Evolutionary conservation across 139 green algal genomes (phyloP).

Genomic region (Micromonas pusilla): DNA sequence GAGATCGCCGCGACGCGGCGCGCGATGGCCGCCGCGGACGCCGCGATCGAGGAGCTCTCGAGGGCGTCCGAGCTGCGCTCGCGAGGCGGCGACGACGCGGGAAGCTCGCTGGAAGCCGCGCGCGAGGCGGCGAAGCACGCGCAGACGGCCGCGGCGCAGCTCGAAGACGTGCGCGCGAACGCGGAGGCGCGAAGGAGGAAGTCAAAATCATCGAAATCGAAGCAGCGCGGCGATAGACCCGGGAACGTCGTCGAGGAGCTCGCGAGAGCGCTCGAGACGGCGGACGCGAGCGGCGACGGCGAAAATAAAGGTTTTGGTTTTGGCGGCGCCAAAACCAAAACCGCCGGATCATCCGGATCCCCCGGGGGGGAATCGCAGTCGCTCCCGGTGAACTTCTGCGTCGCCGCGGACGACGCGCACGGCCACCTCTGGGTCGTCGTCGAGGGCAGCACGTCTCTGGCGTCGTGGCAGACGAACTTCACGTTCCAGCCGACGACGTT

Average conservation of each 20-base stretch:
- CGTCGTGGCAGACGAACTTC: constrained; percentile 76
- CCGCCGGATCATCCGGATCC: neutral
- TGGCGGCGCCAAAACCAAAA: neutral
- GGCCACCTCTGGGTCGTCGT: constrained; percentile 35
- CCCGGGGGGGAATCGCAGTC: too few species aligned
- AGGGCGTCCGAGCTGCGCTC: neutral
- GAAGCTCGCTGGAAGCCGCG: neutral
- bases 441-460: constrained; percentile 75
- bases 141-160: neutral
- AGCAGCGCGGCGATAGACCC: neutral
- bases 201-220: neutral
- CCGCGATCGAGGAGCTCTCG: neutral
- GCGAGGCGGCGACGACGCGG: neutral
- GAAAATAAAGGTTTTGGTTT: neutral
- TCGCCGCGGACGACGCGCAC: neutral
- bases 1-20: neutral
- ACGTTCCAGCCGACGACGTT: constrained; percentile 93
- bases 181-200: neutral
- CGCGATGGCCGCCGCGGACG: neutral
- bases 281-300: too few species aligned
- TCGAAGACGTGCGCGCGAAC: neutral
- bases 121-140: neutral
- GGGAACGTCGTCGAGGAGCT: neutral
- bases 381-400: constrained; percentile 21
- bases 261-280: neutral